A percentile compares a stretch with the other conserved stretches of the same genome.
Evolutionary conservation across 1,139 yeast species (phyloP).

Genomic region (Taphrina confusa): DNA sequence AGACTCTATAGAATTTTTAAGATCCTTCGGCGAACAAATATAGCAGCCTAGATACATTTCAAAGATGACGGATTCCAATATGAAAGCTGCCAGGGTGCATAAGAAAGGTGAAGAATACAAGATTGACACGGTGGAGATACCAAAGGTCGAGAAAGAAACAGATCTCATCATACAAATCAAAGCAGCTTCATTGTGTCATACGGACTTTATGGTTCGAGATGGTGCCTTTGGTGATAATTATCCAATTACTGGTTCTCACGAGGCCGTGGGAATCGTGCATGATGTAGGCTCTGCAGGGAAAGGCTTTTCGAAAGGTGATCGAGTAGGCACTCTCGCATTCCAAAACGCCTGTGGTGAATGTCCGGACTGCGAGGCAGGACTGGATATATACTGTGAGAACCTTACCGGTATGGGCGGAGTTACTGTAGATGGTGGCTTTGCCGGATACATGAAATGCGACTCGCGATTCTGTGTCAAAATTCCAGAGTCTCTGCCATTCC

Average conservation of each 20-base stretch:
- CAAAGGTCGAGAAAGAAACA: slow-evolving; percentile 1
- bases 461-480: slow-evolving; percentile 82
- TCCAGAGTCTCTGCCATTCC: slow-evolving; percentile 69
- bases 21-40: no score
- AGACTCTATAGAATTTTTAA: no score
- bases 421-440: slow-evolving; percentile 61
- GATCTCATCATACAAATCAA: slow-evolving; percentile 7
- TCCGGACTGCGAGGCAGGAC: slow-evolving; percentile 17
- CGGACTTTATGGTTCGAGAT: slow-evolving; percentile 49
- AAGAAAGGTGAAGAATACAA: slow-evolving; percentile 14
- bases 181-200: slow-evolving; percentile 22
- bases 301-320: slow-evolving; percentile 3
- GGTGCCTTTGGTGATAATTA: slow-evolving; percentile 52
- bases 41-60: no score
- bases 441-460: slow-evolving; percentile 81
- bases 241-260: slow-evolving; percentile 18
- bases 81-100: slow-evolving; percentile 23
- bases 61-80: background rate
- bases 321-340: slow-evolving; percentile 14
- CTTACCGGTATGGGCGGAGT: slow-evolving; percentile 21
- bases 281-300: background rate
- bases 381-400: slow-evolving; percentile 21
- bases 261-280: slow-evolving; percentile 8
- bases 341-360: slow-evolving; percentile 18
- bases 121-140: slow-evolving; percentile 4